These are phyloP conservation scores for Akanthomyces uredinophilus DNA, from an alignment of 2,329 filamentous ascomycete species.

Conservation along the genomic window DNA sequence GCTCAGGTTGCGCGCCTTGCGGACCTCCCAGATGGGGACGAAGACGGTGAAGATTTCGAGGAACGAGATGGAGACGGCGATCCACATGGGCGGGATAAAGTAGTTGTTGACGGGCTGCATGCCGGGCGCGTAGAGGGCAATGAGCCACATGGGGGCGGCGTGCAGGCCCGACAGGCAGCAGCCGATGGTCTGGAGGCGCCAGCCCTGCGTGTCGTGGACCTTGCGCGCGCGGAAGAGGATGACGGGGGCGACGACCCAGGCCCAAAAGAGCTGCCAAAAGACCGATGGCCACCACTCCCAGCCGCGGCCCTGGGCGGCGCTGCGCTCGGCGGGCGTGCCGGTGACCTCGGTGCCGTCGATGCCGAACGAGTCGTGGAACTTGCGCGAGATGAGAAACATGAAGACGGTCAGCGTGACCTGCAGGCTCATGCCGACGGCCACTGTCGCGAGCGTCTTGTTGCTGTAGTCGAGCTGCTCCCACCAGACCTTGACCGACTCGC, in stretches of 20 bases:
- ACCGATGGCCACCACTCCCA: slow-evolving; percentile 67
- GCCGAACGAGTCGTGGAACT: slow-evolving; percentile 58
- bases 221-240: slow-evolving; percentile 57
- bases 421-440: slow-evolving; percentile 48
- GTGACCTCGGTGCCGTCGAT: slow-evolving; percentile 57
- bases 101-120: slow-evolving; percentile 49
- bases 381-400: slow-evolving; percentile 59
- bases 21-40: slow-evolving; percentile 55
- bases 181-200: slow-evolving; percentile 57
- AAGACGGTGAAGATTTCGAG: slow-evolving; percentile 61
- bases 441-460: slow-evolving; percentile 43
- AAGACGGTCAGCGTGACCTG: slow-evolving; percentile 56
- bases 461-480: slow-evolving; percentile 41
- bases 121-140: slow-evolving; percentile 49
- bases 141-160: slow-evolving; percentile 62
- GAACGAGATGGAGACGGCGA: slow-evolving; percentile 55
- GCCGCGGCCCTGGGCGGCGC: slow-evolving; percentile 43
- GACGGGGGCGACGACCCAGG: slow-evolving; percentile 56
- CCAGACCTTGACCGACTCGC: slow-evolving; percentile 28
- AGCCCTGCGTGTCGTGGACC: slow-evolving; percentile 61
- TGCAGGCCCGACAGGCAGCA: slow-evolving; percentile 50
- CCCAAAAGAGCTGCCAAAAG: slow-evolving; percentile 61
- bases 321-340: slow-evolving; percentile 48
- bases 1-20: slow-evolving; percentile 38
- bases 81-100: slow-evolving; percentile 59